phyloP scores from a whole-genome alignment of 2,329 filamentous ascomycete genomes.

The Sclerotinia borealis region DNA sequence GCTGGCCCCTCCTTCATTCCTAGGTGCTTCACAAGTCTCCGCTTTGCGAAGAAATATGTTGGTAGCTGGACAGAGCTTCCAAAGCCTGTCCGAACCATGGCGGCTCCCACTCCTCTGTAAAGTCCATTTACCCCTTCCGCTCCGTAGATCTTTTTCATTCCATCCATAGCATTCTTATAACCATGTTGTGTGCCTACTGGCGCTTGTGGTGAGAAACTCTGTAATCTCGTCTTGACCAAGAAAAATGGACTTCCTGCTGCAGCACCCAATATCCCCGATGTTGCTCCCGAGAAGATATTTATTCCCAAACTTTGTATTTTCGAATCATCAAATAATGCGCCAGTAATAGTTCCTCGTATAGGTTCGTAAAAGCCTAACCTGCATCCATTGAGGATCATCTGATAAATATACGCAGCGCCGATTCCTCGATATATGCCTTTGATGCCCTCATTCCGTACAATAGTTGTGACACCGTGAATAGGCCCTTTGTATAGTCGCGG shows the following conservation, averaged over 20 bases:
- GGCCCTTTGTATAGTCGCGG: conserved; percentile 87
- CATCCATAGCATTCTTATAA: conserved; percentile 81
- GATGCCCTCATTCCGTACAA: conserved; percentile 83
- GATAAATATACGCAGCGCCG: conserved; percentile 90
- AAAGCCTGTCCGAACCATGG: conserved; percentile 94
- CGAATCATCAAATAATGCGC: conserved; percentile 63
- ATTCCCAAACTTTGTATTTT: conserved; percentile 77
- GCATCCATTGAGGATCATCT: conserved; percentile 93
- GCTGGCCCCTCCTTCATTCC: conserved; percentile 87
- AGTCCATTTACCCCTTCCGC: conserved; percentile 73
- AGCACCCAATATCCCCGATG: conserved; percentile 84
- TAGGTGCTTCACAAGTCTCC: conserved; percentile 71
- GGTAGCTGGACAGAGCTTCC: conserved; percentile 94
- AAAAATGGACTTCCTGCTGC: conserved; percentile 95
- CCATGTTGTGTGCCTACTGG: conserved; percentile 96
- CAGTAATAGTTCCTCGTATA: conserved; percentile 66
- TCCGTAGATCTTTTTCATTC: conserved; percentile 70
- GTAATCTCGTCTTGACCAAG: conserved; percentile 91
- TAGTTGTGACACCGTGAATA: conserved; percentile 83
- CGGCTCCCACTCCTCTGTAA: conserved; percentile 85
- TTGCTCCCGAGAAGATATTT: conserved; percentile 89
- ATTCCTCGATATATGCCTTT: conserved; percentile 82
- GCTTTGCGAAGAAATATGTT: conserved; percentile 97
- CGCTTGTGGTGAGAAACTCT: conserved; percentile 86
- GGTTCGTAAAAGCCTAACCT: conserved; percentile 97